Evolutionary conservation across 2,329 filamentous ascomycete genomes (phyloP), one percentile per base, ranked within the genome.

Genomic region (Xylaria sp.): DNA sequence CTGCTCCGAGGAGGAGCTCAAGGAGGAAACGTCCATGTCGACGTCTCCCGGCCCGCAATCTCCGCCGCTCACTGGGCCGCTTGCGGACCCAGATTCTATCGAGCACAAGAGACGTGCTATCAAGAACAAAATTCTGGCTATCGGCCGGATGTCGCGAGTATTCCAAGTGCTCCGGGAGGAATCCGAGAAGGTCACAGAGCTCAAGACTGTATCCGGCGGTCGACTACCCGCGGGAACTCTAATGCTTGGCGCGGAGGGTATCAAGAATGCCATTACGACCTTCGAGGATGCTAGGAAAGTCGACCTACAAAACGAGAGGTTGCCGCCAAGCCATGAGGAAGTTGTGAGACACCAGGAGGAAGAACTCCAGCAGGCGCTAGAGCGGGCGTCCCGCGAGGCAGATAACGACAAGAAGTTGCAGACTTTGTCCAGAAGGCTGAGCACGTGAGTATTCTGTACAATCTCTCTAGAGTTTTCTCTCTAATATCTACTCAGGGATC

Each of bases 121-220:
- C 83, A 97, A 97, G 83, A 99, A 99, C 86, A 99, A 99, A 81
- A 97, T 99, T 69, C 79, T 99, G 66, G 94, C 94, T 56, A 99
- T 99, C 68, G 94, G 94, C 24, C 91, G 94, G 64, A 82, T 99
- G 61, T 97, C 94, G 37, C 90, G 94, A 66, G 94, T 99, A 57
- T 99, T 99, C 87, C 94, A 99, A 73, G 94, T 99, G 46, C 77
- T 99, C 65, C 91, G 94, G 68, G 94, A 99, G 76, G 94, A 99
- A 75, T 96, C 92, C 1, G 94, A 99, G 79, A 86, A 89, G 66
- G 92, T 99, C 52, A 97, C 93, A 38, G 94, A 99, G 75, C 85
- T 99, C 73, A 99, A 99, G 84, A 97, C 93, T 42, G 93, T 92
- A 41, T 89, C 92, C 57, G 94, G 94, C 63, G 94, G 94, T 55